Percentiles rank a stretch among this genome's conserved stretches.
Conservation (phyloP, 1,284 basidiomycete genomes). For the Sphagnurus paluster region DNA sequence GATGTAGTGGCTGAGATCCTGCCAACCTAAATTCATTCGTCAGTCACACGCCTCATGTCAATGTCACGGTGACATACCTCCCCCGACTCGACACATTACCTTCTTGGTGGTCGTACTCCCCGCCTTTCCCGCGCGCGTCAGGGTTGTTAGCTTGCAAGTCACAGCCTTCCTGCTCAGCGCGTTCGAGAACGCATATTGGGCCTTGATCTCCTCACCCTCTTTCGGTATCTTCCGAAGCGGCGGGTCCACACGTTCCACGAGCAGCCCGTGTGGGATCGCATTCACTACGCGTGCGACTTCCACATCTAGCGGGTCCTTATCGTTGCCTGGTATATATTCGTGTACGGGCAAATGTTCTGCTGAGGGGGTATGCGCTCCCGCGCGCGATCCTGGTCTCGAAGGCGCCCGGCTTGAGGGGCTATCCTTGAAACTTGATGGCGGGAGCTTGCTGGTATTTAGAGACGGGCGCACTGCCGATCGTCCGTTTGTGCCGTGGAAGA, state of each 20-base stretch:
- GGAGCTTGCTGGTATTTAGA: slow-evolving; percentile 39
- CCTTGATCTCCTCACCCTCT: slow-evolving; percentile 77
- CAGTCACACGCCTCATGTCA: slow-evolving; percentile 6
- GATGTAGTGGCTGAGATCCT: slow-evolving; percentile 80
- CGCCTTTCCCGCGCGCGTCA: slow-evolving; percentile 58
- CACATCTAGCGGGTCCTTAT: slow-evolving; percentile 77
- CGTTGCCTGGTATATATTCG: slow-evolving; percentile 68
- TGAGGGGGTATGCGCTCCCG: slow-evolving; percentile 59
- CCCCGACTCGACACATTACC: slow-evolving; percentile 85
- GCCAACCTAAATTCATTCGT: slow-evolving; percentile 63
- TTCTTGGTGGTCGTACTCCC: slow-evolving; percentile 63
- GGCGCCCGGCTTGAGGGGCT: slow-evolving; percentile 50
- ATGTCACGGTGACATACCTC: slow-evolving; percentile 51
- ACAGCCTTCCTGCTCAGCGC: slow-evolving; percentile 70
- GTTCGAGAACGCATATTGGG: slow-evolving; percentile 81
- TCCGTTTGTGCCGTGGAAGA: slow-evolving; percentile 44
- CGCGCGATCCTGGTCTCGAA: slow-evolving; percentile 66
- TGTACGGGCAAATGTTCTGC: slow-evolving; percentile 52
- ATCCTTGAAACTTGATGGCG: slow-evolving; percentile 78
- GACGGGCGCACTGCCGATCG: slow-evolving; percentile 44
- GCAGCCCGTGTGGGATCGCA: slow-evolving; percentile 69
- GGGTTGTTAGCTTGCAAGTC: slow-evolving; percentile 78
- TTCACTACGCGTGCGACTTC: slow-evolving; percentile 80
- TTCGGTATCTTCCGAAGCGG: slow-evolving; percentile 64
- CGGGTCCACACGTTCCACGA: slow-evolving; percentile 79